These are phyloP conservation scores for Mallotus nudiflorus DNA, from an alignment of 345 rosid genomes.

Conservation along the genomic window DNA sequence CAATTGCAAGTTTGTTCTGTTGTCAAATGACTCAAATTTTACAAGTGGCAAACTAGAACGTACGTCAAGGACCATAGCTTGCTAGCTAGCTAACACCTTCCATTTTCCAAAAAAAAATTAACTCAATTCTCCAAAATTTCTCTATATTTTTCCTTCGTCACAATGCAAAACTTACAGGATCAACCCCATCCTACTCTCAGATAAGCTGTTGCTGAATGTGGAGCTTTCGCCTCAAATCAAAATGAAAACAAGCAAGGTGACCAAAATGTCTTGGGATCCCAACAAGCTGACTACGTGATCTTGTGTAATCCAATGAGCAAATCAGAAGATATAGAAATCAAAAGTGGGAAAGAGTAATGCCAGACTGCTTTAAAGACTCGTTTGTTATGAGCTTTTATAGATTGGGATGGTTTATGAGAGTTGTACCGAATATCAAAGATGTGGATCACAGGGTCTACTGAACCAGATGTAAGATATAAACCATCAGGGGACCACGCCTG, in stretches of 20 bases:
- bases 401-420: slow-evolving; percentile 73
- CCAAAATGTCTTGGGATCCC: neutral
- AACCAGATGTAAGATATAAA: slow-evolving; percentile 71
- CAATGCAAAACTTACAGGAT: neutral
- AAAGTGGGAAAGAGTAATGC: slow-evolving; percentile 71
- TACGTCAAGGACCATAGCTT: neutral
- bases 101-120: neutral
- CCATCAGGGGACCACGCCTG: slow-evolving; percentile 98
- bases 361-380: slow-evolving; percentile 87
- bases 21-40: too few species aligned
- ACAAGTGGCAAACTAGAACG: neutral
- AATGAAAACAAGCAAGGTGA: neutral
- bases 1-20: neutral
- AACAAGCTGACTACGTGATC: neutral
- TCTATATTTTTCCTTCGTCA: neutral
- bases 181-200: neutral
- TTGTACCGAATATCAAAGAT: slow-evolving; percentile 84
- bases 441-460: slow-evolving; percentile 91
- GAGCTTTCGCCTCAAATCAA: neutral
- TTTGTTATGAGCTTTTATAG: slow-evolving; percentile 80
- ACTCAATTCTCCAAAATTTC: neutral
- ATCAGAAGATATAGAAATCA: slow-evolving; percentile 53
- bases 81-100: neutral
- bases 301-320: slow-evolving; percentile 5
- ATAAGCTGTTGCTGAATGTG: neutral